Evolutionary conservation across 2,329 filamentous ascomycete species (phyloP), one percentile per base, ranked within the genome.

Genomic region (Hypoxylon sp.): DNA sequence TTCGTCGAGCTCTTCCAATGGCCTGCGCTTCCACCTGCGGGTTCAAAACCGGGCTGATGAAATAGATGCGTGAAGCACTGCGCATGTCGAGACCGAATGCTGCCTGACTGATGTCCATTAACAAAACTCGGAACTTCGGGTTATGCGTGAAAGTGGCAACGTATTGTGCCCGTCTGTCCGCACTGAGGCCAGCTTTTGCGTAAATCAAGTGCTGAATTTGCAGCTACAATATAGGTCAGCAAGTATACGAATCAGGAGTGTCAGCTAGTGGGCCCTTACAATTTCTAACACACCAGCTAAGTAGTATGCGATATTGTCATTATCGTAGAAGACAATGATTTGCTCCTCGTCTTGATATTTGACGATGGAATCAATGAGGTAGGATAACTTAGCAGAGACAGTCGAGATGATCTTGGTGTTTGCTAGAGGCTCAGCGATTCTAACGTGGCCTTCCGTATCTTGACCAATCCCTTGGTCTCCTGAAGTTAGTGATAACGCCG

Each of bases 81-180:
- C 90, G 90, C 78, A 98, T 89, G 76, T 98, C 94, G 0, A 98
- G 84, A 0, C 95, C 95, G 67, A 94, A 93, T 0, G 94, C 93
- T 30, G 94, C 94, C 76, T 96, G 93, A 1, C 88, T 89, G n/a
- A 98, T 87, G 75, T 97, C 94, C 91, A 98, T 97, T 1, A 98
- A 84, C 1, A 98, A 82, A 0, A 98, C 93, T 5, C 86, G 87
- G 60, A 94, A 89, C 6, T 86, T 85, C 0, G 85, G 80, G 17
- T 88, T 89, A 45, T 90, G 82, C 68, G 94, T 93, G 79, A 98
- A 98, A 0, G 90, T 87, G 0, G 89, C 87, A 0, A 98, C 87
- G 74, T 97, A 97, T 74, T 91, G 87, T 0, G 91, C 88, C 63
- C 92, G 88, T 4, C 88, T 85, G 11, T 86, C 83, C 0, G 87